Conservation (phyloP, 345 rosid genomes). For the Erodium maritimum region DNA sequence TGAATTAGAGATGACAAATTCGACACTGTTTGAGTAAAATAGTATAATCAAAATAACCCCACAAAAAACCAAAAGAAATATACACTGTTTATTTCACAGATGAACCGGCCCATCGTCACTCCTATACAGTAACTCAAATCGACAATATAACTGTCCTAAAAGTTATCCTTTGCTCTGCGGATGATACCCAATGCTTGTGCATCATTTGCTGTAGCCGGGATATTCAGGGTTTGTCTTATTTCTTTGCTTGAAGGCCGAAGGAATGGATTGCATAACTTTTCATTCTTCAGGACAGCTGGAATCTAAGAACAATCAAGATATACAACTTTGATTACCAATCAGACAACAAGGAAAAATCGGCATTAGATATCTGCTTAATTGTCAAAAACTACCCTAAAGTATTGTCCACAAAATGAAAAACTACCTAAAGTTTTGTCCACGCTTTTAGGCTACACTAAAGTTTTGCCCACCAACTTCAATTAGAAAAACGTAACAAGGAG, state of each 20-base stretch:
- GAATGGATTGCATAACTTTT: slow-evolving; percentile 89
- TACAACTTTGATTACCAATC: not conserved
- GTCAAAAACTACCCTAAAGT: too few species aligned
- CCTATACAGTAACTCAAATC: slow-evolving; percentile 29
- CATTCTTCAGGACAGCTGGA: slow-evolving; percentile 66
- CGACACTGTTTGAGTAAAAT: too few species aligned
- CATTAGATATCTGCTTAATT: too few species aligned
- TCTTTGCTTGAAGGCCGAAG: slow-evolving; percentile 61
- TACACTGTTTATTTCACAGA: slow-evolving; percentile 3
- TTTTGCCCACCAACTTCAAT: too few species aligned
- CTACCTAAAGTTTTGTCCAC: too few species aligned
- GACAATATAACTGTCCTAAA: slow-evolving; percentile 21
- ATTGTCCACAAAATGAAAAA: not conserved
- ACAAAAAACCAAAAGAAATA: too few species aligned
- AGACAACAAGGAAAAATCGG: not conserved
- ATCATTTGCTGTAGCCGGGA: slow-evolving; percentile 52
- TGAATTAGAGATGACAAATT: too few species aligned
- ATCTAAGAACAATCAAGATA: slow-evolving; percentile 25
- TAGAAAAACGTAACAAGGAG: too few species aligned
- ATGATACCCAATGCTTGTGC: slow-evolving; percentile 60
- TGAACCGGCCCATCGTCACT: slow-evolving; percentile 11
- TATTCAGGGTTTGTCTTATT: slow-evolving; percentile 47
- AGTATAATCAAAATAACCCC: not conserved
- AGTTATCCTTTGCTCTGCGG: slow-evolving; percentile 67
- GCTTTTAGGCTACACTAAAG: too few species aligned